Evolutionary conservation across 2,329 filamentous ascomycete genomes (phyloP), one percentile per base, ranked within the genome.

Genomic region (Arthrinium puccinioides): DNA sequence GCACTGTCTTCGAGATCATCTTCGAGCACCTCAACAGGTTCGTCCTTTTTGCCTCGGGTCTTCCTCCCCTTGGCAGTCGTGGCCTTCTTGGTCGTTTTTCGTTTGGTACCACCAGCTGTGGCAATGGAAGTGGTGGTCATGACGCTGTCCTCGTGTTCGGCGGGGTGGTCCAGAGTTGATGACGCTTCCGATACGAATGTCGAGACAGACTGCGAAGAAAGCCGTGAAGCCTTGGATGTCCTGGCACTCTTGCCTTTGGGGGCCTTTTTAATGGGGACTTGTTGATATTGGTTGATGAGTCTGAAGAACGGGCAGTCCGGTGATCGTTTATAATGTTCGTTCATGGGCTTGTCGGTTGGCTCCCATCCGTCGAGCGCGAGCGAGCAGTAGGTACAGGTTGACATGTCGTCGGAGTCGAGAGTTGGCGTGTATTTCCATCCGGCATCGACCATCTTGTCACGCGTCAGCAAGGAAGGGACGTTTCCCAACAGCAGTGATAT

Each of bases 331-430:
- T 81, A 79, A 56, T 98, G 92, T 56, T 98, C 92, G 43, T 94
- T 81, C 80, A 84, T 76, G 43, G 92, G 92, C 55, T 94, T 87
- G 58, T 98, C 92, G 41, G 82, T 81, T 2, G 84, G 82, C 55
- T 97, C 92, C 92, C 94, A 98, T 6, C 88, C 88, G 59, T 97
- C 90, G 9, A 98, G 73, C 9, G 84, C 87, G 13, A 97, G 65
- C 40, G 84, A 79, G 64, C 92, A 98, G 62, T 97, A 96, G 20
- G 85, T 74, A 57, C 92, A 98, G 9, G 84, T 92, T 9, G 87
- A 86, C 64, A 90, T 86, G 59, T 98, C 92, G 46, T 92, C 82
- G 10, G 81, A 87, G 29, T 90, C 87, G 29, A 76, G 65, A 6
- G 79, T 86, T 0, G 92, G 89, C 18, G 88, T 94, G 62, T 89